Conservation (phyloP, 1,284 basidiomycete species). For the Stygiomarasmius scandens region DNA sequence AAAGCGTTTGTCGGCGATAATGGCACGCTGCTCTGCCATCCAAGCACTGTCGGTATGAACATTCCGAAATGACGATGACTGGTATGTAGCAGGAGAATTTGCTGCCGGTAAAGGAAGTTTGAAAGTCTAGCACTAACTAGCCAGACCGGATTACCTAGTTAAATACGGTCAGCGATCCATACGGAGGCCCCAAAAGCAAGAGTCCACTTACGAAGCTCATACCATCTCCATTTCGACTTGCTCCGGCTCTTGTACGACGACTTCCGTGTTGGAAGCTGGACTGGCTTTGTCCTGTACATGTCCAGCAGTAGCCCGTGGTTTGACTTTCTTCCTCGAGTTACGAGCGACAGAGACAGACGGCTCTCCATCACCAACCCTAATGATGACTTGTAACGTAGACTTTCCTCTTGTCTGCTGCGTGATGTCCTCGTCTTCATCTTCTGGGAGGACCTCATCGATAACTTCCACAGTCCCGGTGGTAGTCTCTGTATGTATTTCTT, state of each 20-base stretch:
- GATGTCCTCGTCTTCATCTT: conserved; percentile 75
- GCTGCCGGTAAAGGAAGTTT: too few species aligned
- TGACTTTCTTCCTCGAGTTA: conserved; percentile 30
- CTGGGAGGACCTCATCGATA: conserved; percentile 77
- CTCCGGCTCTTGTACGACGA: conserved; percentile 38
- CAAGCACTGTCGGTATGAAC: too few species aligned
- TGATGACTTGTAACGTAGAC: conserved; percentile 61
- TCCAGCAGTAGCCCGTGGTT: conserved; percentile 13
- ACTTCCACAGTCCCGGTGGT: conserved; percentile 78
- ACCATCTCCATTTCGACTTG: conserved; percentile 42
- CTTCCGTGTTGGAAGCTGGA: conserved; percentile 3
- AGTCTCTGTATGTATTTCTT: conserved; percentile 71
- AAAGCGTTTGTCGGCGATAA: too few species aligned
- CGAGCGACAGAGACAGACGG: conserved; percentile 36
- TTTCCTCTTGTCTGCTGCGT: conserved; percentile 68
- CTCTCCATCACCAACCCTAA: conserved; percentile 64
- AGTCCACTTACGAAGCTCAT: conserved; percentile 17
- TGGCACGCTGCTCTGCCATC: too few species aligned
- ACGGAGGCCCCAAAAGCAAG: too few species aligned
- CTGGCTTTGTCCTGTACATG: not conserved
- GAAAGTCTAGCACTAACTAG: too few species aligned
- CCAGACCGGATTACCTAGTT: too few species aligned
- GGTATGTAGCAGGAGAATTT: too few species aligned
- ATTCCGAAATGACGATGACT: too few species aligned
- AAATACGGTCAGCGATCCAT: too few species aligned